A percentile compares a stretch with the other conserved stretches of the same genome.
Evolutionary conservation across 192 early-diverging fungal genomes (phyloP).

Genomic region (Funneliformis geosporum): DNA sequence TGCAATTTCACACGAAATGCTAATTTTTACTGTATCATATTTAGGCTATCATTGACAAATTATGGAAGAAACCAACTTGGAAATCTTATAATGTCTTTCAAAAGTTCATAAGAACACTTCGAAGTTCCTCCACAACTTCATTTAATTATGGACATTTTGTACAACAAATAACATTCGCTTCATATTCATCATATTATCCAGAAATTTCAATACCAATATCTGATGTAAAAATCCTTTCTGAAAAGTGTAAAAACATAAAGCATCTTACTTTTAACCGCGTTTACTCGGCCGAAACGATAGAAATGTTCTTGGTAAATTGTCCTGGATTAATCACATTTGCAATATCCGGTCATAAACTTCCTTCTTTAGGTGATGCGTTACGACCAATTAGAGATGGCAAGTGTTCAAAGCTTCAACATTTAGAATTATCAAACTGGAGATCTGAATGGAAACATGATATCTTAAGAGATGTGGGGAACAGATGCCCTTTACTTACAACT

Average conservation of each 20-base stretch:
- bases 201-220: neutral
- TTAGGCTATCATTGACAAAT: neutral
- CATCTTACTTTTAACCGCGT: neutral
- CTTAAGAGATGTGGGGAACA: neutral
- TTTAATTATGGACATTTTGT: neutral
- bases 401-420: slow-evolving; percentile 6
- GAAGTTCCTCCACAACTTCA: neutral
- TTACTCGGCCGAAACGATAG: neutral
- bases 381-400: neutral
- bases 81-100: neutral
- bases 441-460: slow-evolving; percentile 22
- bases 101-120: neutral
- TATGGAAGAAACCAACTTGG: slow-evolving; percentile 15
- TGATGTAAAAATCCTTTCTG: neutral
- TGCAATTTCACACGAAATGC: neutral
- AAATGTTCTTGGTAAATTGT: neutral
- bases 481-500: slow-evolving; percentile 3
- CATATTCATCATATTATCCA: neutral
- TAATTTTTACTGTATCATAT: neutral
- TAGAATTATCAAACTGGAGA: slow-evolving; percentile 2
- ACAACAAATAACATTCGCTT: neutral
- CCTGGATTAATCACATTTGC: neutral
- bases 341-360: neutral
- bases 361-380: neutral
- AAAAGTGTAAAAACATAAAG: slow-evolving; percentile 10